Percentiles rank a stretch among this genome's conserved stretches.
These are phyloP conservation scores for Madurella fahalii DNA, from an alignment of 2,329 filamentous ascomycete genomes.

Conservation along the genomic window DNA sequence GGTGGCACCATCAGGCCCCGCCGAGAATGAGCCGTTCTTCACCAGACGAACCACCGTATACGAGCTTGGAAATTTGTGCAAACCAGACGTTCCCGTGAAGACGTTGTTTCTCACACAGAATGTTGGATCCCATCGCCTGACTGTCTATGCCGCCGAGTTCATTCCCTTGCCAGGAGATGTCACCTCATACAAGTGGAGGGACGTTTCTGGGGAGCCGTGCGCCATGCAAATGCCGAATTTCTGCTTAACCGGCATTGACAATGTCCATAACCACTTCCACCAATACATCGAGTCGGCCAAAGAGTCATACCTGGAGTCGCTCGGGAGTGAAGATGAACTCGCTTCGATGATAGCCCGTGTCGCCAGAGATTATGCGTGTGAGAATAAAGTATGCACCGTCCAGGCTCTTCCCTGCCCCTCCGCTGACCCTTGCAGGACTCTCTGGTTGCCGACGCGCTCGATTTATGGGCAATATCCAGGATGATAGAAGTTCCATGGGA, in stretches of 20 bases:
- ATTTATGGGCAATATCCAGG: conserved; percentile 23
- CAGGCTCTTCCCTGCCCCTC: not conserved
- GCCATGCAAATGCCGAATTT: conserved; percentile 20
- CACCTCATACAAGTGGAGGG: conserved; percentile 20
- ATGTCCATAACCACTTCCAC: conserved; percentile 12
- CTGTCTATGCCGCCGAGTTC: conserved; percentile 25
- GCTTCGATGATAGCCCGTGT: conserved; percentile 17
- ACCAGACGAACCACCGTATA: conserved; percentile 13
- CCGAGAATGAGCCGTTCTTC: conserved; percentile 24
- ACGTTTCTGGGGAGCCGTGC: conserved; percentile 4
- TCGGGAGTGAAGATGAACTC: conserved; percentile 14
- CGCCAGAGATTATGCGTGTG: conserved; percentile 15
- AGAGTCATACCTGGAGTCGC: conserved; percentile 13
- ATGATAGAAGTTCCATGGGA: conserved; percentile 27
- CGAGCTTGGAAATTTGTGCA: conserved; percentile 17
- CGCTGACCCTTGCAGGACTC: conserved; percentile 14
- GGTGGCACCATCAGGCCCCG: conserved; percentile 15
- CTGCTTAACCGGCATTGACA: conserved; percentile 20
- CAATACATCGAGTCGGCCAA: conserved; percentile 21
- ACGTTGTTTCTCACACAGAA: conserved; percentile 21
- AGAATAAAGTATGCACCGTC: not conserved
- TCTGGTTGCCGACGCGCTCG: conserved; percentile 16
- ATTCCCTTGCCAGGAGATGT: conserved; percentile 19
- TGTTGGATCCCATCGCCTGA: conserved; percentile 19
- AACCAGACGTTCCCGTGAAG: conserved; percentile 13